Evolutionary conservation across 1,284 basidiomycete genomes (phyloP).

Genomic region (Rugosomyces carneus): DNA sequence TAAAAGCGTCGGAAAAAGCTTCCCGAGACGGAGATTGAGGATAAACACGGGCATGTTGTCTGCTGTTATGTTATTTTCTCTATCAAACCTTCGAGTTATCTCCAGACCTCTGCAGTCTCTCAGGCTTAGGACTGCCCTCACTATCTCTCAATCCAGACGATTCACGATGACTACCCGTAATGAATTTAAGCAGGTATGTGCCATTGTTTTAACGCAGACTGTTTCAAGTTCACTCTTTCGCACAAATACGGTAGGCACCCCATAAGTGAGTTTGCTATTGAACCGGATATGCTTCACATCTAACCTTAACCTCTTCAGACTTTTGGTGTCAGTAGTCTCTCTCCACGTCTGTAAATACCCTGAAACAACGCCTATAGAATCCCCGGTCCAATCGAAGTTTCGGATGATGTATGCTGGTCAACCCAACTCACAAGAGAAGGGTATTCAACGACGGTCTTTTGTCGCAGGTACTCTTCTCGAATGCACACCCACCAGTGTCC

Average conservation of each 20-base stretch:
- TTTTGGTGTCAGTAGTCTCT: slow-evolving; percentile 52
- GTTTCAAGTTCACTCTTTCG: background rate
- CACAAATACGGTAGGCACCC: slow-evolving; percentile 34
- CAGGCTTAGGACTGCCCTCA: slow-evolving; percentile 6
- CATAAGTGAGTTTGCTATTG: slow-evolving; percentile 51
- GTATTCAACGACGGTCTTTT: slow-evolving; percentile 1
- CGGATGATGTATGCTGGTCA: slow-evolving; percentile 57
- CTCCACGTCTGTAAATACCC: background rate
- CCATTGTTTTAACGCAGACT: background rate
- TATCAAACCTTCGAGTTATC: slow-evolving; percentile 13
- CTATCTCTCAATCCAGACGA: slow-evolving; percentile 1
- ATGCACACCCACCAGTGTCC: slow-evolving; percentile 83
- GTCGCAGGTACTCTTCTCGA: slow-evolving; percentile 64
- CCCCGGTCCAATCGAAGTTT: slow-evolving; percentile 78
- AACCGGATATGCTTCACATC: background rate
- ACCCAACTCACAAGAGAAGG: background rate
- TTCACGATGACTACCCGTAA: slow-evolving; percentile 14
- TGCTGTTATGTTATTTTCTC: slow-evolving; percentile 16
- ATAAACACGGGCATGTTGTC: slow-evolving; percentile 14
- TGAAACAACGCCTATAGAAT: slow-evolving; percentile 39
- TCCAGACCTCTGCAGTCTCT: slow-evolving; percentile 13
- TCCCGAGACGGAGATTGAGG: background rate
- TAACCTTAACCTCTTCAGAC: slow-evolving; percentile 29
- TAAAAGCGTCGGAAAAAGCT: background rate
- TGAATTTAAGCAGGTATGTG: slow-evolving; percentile 17